phyloP scores from a whole-genome alignment of 106 monocot species.

The Acorus gramineus region DNA sequence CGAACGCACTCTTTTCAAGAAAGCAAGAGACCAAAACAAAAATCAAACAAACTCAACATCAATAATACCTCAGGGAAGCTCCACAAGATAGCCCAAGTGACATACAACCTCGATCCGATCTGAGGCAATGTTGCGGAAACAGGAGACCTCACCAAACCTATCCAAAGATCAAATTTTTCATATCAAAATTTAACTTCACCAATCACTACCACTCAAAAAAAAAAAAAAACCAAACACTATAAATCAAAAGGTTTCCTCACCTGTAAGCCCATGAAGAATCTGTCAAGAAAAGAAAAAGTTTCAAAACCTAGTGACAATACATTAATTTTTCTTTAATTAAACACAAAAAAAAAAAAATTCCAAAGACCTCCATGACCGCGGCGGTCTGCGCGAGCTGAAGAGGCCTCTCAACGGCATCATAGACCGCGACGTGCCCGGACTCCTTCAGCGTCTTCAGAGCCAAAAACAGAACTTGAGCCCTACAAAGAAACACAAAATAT shows the following conservation, averaged over 20 bases:
- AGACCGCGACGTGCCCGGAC: slow-evolving; percentile 31
- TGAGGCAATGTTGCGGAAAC: slow-evolving; percentile 69
- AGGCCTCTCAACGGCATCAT: slow-evolving; percentile 57
- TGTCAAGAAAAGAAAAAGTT: slow-evolving; percentile 10
- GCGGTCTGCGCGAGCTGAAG: slow-evolving; percentile 68
- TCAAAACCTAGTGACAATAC: background rate
- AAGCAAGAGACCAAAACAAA: background rate
- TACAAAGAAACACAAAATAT: background rate
- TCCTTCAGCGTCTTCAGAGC: slow-evolving; percentile 47
- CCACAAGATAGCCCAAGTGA: slow-evolving; percentile 68
- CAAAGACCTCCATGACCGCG: slow-evolving; percentile 42
- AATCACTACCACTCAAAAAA: background rate
- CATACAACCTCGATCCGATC: slow-evolving; percentile 62
- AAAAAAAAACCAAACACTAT: too few relatives aligned
- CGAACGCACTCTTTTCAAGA: too few relatives aligned
- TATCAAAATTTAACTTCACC: background rate
- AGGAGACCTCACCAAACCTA: slow-evolving; percentile 68
- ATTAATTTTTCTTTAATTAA: slow-evolving; percentile 1
- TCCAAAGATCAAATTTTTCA: background rate
- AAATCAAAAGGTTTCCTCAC: slow-evolving; percentile 18
- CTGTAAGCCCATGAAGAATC: slow-evolving; percentile 54
- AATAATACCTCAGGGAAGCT: slow-evolving; percentile 62
- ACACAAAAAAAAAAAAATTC: background rate
- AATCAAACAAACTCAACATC: background rate
- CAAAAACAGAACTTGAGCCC: slow-evolving; percentile 50